phyloP scores from a whole-genome alignment of 176 grass and related monocot species.

The Tillandsia fasciculata region DNA sequence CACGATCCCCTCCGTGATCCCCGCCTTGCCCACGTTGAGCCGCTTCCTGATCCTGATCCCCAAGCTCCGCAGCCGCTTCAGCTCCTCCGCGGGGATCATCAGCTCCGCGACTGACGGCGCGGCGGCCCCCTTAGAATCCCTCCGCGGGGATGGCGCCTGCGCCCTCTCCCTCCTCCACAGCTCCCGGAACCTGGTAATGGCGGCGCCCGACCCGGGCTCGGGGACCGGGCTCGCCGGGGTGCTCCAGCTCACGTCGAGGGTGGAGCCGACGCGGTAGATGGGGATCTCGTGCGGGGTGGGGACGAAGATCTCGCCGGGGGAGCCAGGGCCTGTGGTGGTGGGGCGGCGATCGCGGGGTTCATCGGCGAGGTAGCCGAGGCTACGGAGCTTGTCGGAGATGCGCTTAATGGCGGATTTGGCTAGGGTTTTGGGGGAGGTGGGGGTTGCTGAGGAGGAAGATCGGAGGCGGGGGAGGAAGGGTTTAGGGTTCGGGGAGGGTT shows the following conservation, averaged over 20 bases:
- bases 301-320: slow-evolving; percentile 71
- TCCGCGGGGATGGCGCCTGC: background rate
- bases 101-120: slow-evolving; percentile 56
- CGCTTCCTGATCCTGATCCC: slow-evolving; percentile 48
- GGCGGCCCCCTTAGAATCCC: slow-evolving; percentile 1
- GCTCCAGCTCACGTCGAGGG: slow-evolving; percentile 70
- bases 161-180: slow-evolving; percentile 27
- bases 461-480: background rate
- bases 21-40: slow-evolving; percentile 66
- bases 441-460: background rate
- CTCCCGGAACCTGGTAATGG: slow-evolving; percentile 13
- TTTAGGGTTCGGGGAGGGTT: slow-evolving; percentile 17
- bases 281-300: slow-evolving; percentile 55
- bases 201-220: slow-evolving; percentile 13
- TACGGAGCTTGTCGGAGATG: slow-evolving; percentile 88
- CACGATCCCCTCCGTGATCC: slow-evolving; percentile 75
- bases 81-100: slow-evolving; percentile 38
- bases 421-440: slow-evolving; percentile 28
- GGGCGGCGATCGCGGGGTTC: background rate
- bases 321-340: slow-evolving; percentile 2
- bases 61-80: slow-evolving; percentile 45
- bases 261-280: slow-evolving; percentile 48
- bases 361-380: slow-evolving; percentile 54
- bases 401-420: slow-evolving; percentile 61
- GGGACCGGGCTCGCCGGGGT: slow-evolving; percentile 29